Base-by-base conservation (phyloP, 371 early-diverging fungal genomes). In the Lichtheimia corymbifera region DNA sequence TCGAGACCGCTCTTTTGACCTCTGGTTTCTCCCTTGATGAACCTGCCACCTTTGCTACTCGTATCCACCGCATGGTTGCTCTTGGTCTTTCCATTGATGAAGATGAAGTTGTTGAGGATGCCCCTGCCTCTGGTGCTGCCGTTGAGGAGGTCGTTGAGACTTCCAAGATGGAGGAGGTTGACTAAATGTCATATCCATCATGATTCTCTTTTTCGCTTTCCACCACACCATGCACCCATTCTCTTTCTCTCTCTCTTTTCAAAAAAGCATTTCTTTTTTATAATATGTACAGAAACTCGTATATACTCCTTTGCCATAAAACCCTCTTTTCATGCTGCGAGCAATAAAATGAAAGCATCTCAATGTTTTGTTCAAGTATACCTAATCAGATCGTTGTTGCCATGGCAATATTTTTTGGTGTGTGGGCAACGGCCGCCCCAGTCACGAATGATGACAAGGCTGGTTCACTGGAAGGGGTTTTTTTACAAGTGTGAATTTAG, bases 31-130 rank as follows among this genome's bases (percentile, higher is more conserved):
- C 88, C 53, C 87, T 99, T 47, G 98, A 98, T 69, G 96, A 98
- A 66, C 96, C 97, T 55, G 86, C 90, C 69, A 85, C 83, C 67
- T 98, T 97, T 72, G 90, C 97, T 58, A 81, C 80, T 76, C 96
- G 98, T 79, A 96, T 99, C 82, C 94, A 96, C 90, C 91, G 96
- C 78, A 97, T 97, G 97, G 90, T 98, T 79, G 93, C 95, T 84
- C 92, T 97, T 45, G 97, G 98, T 79, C 91, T 99, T 42, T 84
- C 87, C 77, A 91, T 97, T 64, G 95, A 96, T 74, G 97, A 95
- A 64, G 85, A 79, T 50, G 79, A 79, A 27, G 44, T 70, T 15
- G 73, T 73, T 59, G 83, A 84, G 44, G 88, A 87, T 45, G 64
- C 74, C 14, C 58, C 54, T 54, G 43, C 59, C 42, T 55, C 66